Conservation (phyloP, 495 filamentous ascomycete genomes). For the Friedmanniomyces simplex region DNA sequence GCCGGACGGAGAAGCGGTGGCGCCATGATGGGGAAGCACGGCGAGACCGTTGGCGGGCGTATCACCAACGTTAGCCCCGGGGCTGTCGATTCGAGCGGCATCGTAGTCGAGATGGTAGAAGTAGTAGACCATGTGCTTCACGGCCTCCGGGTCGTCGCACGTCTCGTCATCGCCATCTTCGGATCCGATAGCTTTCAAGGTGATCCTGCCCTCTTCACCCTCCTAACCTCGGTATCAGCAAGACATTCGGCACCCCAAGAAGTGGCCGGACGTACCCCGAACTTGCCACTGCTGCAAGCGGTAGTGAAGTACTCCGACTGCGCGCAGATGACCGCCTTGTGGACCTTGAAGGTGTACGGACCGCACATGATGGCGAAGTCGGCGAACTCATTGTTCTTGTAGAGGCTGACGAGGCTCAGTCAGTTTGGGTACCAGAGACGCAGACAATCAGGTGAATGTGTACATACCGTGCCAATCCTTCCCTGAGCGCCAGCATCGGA, state of each 20-base stretch:
- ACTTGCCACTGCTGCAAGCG: not conserved
- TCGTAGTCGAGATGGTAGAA: constrained; percentile 13
- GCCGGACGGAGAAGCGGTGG: too few species aligned
- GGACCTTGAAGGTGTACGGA: not conserved
- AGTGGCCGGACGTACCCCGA: not conserved
- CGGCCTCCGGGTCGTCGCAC: constrained; percentile 3
- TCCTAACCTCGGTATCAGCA: not conserved
- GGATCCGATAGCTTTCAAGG: not conserved
- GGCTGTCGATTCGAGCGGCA: too few species aligned
- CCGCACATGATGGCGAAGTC: constrained; percentile 10
- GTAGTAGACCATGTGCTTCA: constrained; percentile 7
- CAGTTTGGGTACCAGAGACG: too few species aligned
- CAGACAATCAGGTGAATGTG: too few species aligned
- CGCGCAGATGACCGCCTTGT: constrained; percentile 5
- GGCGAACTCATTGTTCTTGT: not conserved
- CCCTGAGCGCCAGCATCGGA: too few species aligned
- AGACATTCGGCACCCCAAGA: not conserved
- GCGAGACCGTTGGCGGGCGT: too few species aligned
- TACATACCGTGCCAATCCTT: too few species aligned
- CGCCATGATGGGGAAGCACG: too few species aligned
- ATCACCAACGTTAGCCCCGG: not conserved
- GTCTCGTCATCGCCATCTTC: not conserved
- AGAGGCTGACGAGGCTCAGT: too few species aligned
- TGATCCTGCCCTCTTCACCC: not conserved
- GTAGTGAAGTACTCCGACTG: constrained; percentile 5